Evolutionary conservation across 176 grass and related monocot species (phyloP).

Genomic region (Raddia guianensis): DNA sequence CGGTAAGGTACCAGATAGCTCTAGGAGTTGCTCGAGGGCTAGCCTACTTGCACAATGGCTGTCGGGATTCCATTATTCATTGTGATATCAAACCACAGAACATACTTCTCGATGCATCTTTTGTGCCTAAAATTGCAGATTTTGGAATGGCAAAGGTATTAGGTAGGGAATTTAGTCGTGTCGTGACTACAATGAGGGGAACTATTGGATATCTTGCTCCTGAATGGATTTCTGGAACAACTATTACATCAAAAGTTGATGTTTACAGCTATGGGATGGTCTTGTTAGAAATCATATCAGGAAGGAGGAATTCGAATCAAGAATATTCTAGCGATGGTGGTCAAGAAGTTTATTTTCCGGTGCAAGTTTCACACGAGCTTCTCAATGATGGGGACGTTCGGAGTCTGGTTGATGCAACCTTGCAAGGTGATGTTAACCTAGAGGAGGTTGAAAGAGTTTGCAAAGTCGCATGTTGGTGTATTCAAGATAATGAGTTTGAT

Average conservation of each 20-base stretch:
- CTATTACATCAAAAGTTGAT: constrained; percentile 36
- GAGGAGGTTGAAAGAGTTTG: constrained; percentile 46
- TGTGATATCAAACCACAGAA: no score
- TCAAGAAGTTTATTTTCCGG: constrained; percentile 31
- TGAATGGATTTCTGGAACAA: constrained; percentile 35
- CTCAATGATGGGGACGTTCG: not conserved
- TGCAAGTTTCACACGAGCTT: constrained; percentile 31
- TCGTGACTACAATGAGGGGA: constrained; percentile 34
- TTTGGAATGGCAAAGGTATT: constrained; percentile 48
- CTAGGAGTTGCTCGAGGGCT: no score
- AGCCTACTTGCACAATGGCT: no score
- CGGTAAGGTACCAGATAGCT: no score
- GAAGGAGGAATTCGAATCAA: constrained; percentile 24
- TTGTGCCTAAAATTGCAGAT: constrained; percentile 23
- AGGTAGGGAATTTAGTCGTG: constrained; percentile 35
- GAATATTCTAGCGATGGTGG: not conserved
- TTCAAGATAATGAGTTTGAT: constrained; percentile 46
- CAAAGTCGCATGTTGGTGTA: constrained; percentile 55
- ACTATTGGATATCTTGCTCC: constrained; percentile 46
- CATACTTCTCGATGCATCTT: no score
- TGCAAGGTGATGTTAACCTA: constrained; percentile 17
- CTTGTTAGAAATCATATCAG: constrained; percentile 41
- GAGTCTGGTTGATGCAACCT: constrained; percentile 30
- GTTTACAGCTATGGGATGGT: constrained; percentile 52
- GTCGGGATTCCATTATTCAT: no score